These are phyloP conservation scores for Ephemerocybe angulata DNA, from an alignment of 768 basidiomycete species.

Conservation along the genomic window DNA sequence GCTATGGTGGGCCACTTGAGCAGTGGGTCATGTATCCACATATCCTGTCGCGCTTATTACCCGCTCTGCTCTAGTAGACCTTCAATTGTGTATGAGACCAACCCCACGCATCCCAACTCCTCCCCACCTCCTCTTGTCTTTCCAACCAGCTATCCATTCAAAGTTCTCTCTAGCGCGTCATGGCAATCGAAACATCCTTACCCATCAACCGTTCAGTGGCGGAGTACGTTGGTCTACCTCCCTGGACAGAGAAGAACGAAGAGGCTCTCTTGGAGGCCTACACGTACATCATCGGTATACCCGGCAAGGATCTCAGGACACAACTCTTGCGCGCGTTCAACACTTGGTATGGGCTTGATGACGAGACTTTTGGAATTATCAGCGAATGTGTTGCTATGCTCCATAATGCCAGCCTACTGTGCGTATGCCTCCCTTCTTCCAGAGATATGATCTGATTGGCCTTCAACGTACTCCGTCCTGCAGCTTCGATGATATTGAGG, in stretches of 20 bases:
- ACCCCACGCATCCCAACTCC: not conserved
- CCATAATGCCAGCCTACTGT: constrained; percentile 85
- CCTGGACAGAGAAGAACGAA: not conserved
- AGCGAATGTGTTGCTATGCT: constrained; percentile 78
- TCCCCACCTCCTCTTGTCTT: not conserved
- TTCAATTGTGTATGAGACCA: no score
- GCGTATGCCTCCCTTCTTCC: constrained; percentile 20
- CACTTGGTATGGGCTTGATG: constrained; percentile 73
- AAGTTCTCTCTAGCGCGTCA: not conserved
- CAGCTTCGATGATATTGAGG: constrained; percentile 89
- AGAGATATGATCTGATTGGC: no score
- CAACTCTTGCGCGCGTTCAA: constrained; percentile 86
- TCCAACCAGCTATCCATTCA: not conserved
- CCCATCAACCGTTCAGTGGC: not conserved
- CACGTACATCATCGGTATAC: constrained; percentile 67
- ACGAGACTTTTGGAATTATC: constrained; percentile 59
- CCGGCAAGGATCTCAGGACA: constrained; percentile 83
- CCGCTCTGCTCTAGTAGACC: no score
- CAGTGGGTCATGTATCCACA: not conserved
- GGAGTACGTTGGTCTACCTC: not conserved
- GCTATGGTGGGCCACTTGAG: no score
- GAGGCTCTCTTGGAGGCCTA: constrained; percentile 73
- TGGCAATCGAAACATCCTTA: not conserved
- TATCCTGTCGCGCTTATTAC: no score
- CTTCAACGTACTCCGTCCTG: not conserved